Evolutionary conservation across 345 rosid species (phyloP), one percentile per base, ranked within the genome.

Genomic region (Eutrema heterophyllum): DNA sequence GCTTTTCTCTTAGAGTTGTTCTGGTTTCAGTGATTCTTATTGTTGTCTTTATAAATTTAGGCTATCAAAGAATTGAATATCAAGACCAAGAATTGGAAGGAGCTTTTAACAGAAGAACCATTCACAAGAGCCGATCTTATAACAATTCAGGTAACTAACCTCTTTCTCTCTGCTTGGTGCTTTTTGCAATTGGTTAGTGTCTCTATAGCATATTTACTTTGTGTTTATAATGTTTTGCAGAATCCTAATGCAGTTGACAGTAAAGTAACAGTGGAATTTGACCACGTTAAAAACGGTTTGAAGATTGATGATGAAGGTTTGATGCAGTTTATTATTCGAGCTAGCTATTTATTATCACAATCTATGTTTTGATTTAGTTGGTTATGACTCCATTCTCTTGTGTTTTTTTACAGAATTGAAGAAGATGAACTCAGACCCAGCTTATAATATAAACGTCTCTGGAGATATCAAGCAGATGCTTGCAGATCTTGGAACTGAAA

Each of bases 391-490:
- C 9, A 6, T 29, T 68, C 12, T 67, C 63, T n/a, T 13, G n/a
- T 62, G 24, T 64, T 26, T 79, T 36, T 61, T 0, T 7, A 58
- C 86, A 88, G 96, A 91, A 61, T 36, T 83, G 64, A 83, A 86
- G 65, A 89, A 79, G 80, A 82, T 91, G 90, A 79, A 67, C 51
- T 71, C 89, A 48, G 97, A 88, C 82, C 92, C 99, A 39, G 69
- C 87, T 51, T 85, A 84, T 79, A 87, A 90, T 81, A 92, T 92
- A 45, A 90, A 89, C 53, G 80, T 81, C 29, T 64, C 84, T 60
- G 94, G 96, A 73, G 98, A 95, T 83, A 84, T 92, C 79, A 90
- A 88, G 86, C 85, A 89, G 56, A 90, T 92, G 98, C 83, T 95
- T 48, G 79, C 84, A 26, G 98, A 88, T 74, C 90, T 92, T 74